A percentile compares a stretch with the other conserved stretches of the same genome.
Conservation (phyloP, 176 grass and related monocot species). For the Oropetium thomaeum region DNA sequence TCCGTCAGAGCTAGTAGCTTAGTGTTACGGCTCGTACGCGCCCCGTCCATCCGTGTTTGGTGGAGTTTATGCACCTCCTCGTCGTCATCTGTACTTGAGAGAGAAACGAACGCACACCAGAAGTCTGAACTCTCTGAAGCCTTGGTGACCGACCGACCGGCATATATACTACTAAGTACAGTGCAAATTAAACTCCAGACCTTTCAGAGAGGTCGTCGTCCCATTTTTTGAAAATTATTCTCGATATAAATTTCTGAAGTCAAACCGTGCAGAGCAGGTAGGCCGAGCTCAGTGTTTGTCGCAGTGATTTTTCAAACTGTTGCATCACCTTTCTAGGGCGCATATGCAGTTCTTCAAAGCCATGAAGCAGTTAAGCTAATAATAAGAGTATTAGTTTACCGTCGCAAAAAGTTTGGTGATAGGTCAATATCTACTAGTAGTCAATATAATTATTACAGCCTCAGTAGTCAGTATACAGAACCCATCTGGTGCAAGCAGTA, state of each 20-base stretch:
- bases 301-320: no score
- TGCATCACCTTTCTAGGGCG: not conserved
- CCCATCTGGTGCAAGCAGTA: not conserved
- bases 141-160: not conserved
- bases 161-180: no score
- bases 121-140: not conserved
- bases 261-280: not conserved
- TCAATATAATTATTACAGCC: no score
- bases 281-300: not conserved
- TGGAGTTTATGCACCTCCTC: no score
- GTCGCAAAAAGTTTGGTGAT: not conserved
- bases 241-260: no score
- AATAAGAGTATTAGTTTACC: no score
- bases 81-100: no score
- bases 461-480: not conserved
- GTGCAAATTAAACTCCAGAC: no score
- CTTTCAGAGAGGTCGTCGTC: not conserved
- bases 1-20: not conserved
- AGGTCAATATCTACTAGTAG: not conserved
- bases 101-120: not conserved
- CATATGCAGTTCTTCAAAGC: not conserved
- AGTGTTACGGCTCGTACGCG: no score
- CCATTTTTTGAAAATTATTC: not conserved
- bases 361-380: no score
- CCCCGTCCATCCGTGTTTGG: no score